Percentiles rank a stretch among this genome's conserved stretches.
Evolutionary conservation across 306 rosid genomes (phyloP).

Genomic region (Acacia acuminata): DNA sequence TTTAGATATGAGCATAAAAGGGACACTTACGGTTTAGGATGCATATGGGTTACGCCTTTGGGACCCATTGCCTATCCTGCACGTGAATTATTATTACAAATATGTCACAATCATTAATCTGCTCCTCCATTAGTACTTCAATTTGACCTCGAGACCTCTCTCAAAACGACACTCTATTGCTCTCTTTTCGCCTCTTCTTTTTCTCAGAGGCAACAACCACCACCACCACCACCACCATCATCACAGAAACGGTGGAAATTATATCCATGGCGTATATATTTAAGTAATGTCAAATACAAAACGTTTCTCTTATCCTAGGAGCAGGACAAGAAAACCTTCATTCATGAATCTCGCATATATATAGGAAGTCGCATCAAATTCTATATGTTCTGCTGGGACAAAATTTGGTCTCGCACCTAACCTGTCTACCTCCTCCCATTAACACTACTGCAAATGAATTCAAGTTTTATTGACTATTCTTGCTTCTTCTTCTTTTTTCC

Average conservation of each 20-base stretch:
- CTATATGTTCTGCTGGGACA: neutral
- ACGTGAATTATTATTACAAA: slow-evolving; percentile 30
- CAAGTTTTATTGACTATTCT: slow-evolving; percentile 24
- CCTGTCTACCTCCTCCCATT: slow-evolving; percentile 4
- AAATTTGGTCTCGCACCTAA: slow-evolving; percentile 21
- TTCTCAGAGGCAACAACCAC: neutral
- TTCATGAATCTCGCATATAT: neutral
- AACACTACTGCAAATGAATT: slow-evolving; percentile 4
- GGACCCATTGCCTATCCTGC: slow-evolving; percentile 35
- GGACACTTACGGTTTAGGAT: too few relatives aligned
- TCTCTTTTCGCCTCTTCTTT: neutral
- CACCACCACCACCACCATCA: neutral
- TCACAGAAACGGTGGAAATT: neutral
- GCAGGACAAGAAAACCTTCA: neutral
- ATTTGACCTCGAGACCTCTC: slow-evolving; percentile 4
- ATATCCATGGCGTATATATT: neutral
- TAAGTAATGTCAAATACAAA: neutral
- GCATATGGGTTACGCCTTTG: neutral
- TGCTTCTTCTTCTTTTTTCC: neutral
- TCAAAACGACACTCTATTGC: neutral
- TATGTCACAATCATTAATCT: slow-evolving; percentile 25
- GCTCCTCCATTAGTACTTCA: neutral
- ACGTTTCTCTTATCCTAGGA: neutral
- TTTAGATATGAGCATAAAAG: too few relatives aligned
- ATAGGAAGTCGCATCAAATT: neutral